A percentile compares a stretch with the other conserved stretches of the same genome.
phyloP scores from a whole-genome alignment of 2,329 filamentous ascomycete species.

The Neurospora sp. region DNA sequence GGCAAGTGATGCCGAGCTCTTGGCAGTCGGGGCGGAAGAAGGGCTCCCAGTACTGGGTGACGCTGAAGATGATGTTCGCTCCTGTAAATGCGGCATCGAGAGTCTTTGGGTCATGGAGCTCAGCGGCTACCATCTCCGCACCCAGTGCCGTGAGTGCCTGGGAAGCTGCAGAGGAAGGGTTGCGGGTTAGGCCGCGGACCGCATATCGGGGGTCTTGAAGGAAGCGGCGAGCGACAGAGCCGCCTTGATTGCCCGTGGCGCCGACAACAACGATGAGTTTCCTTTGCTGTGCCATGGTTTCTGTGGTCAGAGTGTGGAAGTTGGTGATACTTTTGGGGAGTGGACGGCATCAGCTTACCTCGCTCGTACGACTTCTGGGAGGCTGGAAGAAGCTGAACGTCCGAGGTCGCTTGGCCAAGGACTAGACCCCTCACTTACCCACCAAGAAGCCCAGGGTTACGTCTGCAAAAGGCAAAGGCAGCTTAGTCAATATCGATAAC shows the following conservation, averaged over 20 bases:
- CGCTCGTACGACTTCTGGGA: not conserved
- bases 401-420: not conserved
- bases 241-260: slow-evolving; percentile 41
- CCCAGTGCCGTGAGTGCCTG: slow-evolving; percentile 30
- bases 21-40: slow-evolving; percentile 34
- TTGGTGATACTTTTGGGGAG: not conserved
- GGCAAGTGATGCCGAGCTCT: slow-evolving; percentile 30
- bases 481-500: not conserved
- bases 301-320: not conserved
- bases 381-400: not conserved
- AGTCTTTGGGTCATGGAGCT: slow-evolving; percentile 31
- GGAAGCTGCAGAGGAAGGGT: slow-evolving; percentile 31
- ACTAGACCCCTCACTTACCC: not conserved
- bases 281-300: slow-evolving; percentile 2
- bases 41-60: slow-evolving; percentile 46
- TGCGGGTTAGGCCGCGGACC: slow-evolving; percentile 39
- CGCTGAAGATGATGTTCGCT: slow-evolving; percentile 42
- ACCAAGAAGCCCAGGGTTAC: not conserved
- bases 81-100: slow-evolving; percentile 32
- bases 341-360: not conserved
- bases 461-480: not conserved
- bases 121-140: slow-evolving; percentile 33
- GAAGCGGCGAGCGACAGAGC: slow-evolving; percentile 41
- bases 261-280: slow-evolving; percentile 37
- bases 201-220: slow-evolving; percentile 28